These are phyloP conservation scores for Penicillium mononematosum DNA, from an alignment of 495 filamentous ascomycete species.

Conservation along the genomic window DNA sequence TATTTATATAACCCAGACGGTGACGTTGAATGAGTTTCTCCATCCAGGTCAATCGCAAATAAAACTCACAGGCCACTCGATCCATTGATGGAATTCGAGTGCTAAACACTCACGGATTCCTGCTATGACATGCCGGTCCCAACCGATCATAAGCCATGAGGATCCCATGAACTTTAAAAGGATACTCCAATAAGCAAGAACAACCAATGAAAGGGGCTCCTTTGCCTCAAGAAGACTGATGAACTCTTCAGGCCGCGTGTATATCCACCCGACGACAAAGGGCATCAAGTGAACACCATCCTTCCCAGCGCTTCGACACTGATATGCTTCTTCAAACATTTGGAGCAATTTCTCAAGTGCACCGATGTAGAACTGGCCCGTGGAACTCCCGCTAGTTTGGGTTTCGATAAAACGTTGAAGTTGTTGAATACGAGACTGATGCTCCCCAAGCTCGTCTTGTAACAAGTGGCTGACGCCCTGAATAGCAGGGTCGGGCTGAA, in stretches of 20 bases:
- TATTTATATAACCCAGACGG: not conserved
- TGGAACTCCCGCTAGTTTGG: not conserved
- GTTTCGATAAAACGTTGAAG: constrained; percentile 20
- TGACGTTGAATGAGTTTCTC: not conserved
- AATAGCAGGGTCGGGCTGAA: constrained; percentile 6
- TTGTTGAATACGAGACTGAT: constrained; percentile 18
- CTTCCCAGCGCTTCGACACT: constrained; percentile 12
- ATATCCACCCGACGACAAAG: constrained; percentile 38
- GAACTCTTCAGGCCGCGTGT: constrained; percentile 35
- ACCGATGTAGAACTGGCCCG: constrained; percentile 8
- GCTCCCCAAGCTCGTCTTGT: constrained; percentile 19
- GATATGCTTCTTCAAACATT: constrained; percentile 26
- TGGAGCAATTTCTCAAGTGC: constrained; percentile 20
- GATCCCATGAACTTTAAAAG: constrained; percentile 36
- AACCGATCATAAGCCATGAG: constrained; percentile 40
- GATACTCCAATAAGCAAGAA: constrained; percentile 44
- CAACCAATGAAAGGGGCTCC: constrained; percentile 36
- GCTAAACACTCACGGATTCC: constrained; percentile 29
- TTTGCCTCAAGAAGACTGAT: constrained; percentile 30
- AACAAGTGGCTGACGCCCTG: constrained; percentile 13
- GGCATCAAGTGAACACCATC: constrained; percentile 26
- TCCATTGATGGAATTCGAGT: constrained; percentile 25
- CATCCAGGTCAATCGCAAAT: not conserved
- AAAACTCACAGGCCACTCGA: constrained; percentile 32
- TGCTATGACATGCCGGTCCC: constrained; percentile 39